Evolutionary conservation across 306 rosid genomes (phyloP), one percentile per base, ranked within the genome.

Genomic region (Quercus wislizeni): DNA sequence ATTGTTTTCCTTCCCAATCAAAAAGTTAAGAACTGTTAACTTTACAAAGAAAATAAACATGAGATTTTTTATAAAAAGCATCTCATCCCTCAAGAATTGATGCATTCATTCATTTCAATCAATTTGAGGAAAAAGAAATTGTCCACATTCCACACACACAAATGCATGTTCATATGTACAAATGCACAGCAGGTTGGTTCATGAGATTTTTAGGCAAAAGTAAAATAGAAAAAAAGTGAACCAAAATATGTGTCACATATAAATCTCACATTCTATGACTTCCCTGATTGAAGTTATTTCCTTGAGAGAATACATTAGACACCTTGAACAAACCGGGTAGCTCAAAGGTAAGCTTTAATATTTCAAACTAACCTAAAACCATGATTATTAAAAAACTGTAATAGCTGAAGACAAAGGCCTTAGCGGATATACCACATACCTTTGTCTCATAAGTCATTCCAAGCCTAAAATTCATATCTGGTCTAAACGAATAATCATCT

Each of bases 391-490:
- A 28, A 20, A 51, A 55, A 62, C 56, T 31, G 31, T 38, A 21
- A 55, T 6, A 9, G 15, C 13, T 49, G 62, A 62, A 41, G 15
- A 55, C 0, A 4, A 9, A 15, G 41, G 11, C 52, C 33, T 41
- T 5, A 27, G 54, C 43, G 51, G 28, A 31, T 28, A 7, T 14
- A 15, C 25, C 1, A 74, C 75, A 57, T 80, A 74, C 89, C 81
- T 88, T 83, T 52, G 30, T 20, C 3, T 75, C 80, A 13, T 88
- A 88, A 30, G 86, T 85, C 83, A 63, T 76, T 67, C 82, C 76
- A 0, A 0, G 2, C 23, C 13, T 13, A 73, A 69, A 85, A 55
- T 28, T 72, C 76, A 79, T n/a, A 73, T 88, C 91, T 2, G 91
- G 73, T 78, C 91, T 78, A 58, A 80, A 88, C 58, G 74, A 1